phyloP scores from a whole-genome alignment of 306 rosid genomes.

The Senna tora region DNA sequence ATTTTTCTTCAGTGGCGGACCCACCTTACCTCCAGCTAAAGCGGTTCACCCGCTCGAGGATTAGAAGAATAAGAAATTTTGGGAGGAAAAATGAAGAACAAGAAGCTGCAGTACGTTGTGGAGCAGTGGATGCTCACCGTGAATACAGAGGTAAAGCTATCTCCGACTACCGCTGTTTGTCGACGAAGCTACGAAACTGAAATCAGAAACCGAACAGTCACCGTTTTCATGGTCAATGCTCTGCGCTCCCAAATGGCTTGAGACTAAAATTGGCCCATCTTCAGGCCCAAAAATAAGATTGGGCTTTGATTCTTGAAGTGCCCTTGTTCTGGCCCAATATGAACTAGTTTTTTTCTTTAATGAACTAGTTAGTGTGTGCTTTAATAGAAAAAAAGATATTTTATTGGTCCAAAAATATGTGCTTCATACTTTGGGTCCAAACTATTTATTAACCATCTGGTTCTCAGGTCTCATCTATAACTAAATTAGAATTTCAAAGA shows the following conservation, averaged over 20 bases:
- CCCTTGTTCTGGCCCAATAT: background rate
- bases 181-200: background rate
- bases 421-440: too few species aligned
- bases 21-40: background rate
- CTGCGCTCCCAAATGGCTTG: background rate
- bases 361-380: too few species aligned
- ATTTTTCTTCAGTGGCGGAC: constrained; percentile 18
- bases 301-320: background rate
- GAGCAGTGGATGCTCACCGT: background rate
- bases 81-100: background rate
- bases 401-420: too few species aligned
- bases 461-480: too few species aligned
- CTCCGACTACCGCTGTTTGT: background rate
- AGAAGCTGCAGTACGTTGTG: background rate
- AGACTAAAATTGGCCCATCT: background rate
- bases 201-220: background rate
- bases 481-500: too few species aligned
- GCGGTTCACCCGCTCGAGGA: background rate
- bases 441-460: too few species aligned
- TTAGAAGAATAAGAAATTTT: too few species aligned
- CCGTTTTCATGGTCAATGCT: background rate
- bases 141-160: background rate
- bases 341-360: too few species aligned
- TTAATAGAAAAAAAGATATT: too few species aligned
- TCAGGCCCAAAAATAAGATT: background rate